Base-by-base conservation (phyloP, 1,284 basidiomycete genomes). In the Coniophora puteana region DNA sequence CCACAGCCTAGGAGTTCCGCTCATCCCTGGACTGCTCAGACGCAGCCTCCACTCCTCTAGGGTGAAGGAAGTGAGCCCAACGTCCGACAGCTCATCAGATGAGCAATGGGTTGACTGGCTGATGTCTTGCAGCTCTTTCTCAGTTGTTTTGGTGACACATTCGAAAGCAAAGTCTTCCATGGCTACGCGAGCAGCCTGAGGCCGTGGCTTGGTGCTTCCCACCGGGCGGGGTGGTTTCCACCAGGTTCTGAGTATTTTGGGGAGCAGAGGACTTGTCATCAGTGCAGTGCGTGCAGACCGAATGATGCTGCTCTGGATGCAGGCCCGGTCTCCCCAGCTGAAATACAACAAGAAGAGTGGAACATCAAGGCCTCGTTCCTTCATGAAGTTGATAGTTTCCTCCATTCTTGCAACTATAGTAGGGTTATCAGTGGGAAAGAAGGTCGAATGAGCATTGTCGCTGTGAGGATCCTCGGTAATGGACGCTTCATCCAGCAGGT, bases 171-270 rank as follows among this genome's bases (percentile, higher is more conserved):
- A 57, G 0, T 44, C 23, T 12, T 50, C 36, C 37, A 63, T 47
- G 8, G 40, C 31, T n/a, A n/a, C 3, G 4, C n/a, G 34, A 4
- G 53, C 55, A 17, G 48, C 58, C 13, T 39, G 32, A 13, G 55
- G 36, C 7, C 50, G 45, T 17, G 25, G 51, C 36, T 38, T 51
- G 27, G 24, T 21, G 11, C 41, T 39, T 2, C 8, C 26, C 10
- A 25, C 21, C 17, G 22, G 18, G 17, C 48, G 49, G n/a, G 61
- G 60, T 4, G 59, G 59, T n/a, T 46, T 51, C 29, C 49, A 47
- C 55, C 63, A 66, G 6, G 49, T 48, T n/a, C 43, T 22, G 20
- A 43, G 24, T 12, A 43, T 43, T 16, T 12, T 8, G 4, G 41
- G 41, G 17, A 43, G 36, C 14, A 38, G 36, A n/a, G 20, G 36